phyloP scores from a whole-genome alignment of 202 grass and related monocot species.

The Cymbopogon flexuosus region DNA sequence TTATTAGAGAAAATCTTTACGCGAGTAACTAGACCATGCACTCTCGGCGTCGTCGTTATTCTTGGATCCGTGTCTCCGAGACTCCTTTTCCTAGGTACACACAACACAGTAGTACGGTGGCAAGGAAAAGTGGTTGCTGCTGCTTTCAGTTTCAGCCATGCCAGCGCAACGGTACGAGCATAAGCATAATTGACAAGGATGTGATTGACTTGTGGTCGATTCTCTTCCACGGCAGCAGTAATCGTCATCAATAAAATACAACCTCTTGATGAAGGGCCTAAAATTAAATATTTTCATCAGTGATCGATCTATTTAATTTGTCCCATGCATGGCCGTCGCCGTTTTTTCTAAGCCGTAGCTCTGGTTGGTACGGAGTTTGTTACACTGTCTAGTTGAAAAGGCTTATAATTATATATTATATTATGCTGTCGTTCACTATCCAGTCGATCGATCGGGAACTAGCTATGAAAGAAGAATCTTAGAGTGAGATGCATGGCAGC shows the following conservation, averaged over 20 bases:
- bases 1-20: no score
- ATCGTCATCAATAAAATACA: neutral
- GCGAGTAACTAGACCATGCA: no score
- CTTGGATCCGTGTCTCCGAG: no score
- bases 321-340: neutral
- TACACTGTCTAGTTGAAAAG: neutral
- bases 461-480: conserved; percentile 11
- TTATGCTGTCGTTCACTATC: neutral
- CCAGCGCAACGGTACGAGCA: neutral
- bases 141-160: no score
- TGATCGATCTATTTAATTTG: neutral
- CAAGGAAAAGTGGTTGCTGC: neutral
- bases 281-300: no score
- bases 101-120: no score
- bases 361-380: conserved; percentile 11
- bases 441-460: neutral
- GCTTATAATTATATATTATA: neutral
- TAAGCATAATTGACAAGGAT: neutral
- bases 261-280: neutral
- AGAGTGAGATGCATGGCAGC: neutral
- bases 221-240: conserved; percentile 17
- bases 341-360: neutral
- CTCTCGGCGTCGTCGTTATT: no score
- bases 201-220: conserved; percentile 24
- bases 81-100: no score